phyloP scores from a whole-genome alignment of 148 eudicot genomes.

The Rhododendron griersonianum region DNA sequence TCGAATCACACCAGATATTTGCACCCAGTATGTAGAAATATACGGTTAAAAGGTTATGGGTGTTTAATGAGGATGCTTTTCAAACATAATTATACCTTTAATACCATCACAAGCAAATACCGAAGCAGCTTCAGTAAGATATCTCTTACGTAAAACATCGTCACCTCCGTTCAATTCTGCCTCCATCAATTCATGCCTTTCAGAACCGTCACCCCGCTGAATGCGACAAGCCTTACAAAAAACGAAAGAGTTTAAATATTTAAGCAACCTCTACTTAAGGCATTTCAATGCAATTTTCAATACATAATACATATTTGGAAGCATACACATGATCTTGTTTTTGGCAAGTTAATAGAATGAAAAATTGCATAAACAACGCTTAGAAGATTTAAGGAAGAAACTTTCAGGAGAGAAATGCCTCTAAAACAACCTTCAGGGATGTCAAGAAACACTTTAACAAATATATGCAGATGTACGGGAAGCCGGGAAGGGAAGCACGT shows the following conservation, averaged over 20 bases:
- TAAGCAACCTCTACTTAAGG: background rate
- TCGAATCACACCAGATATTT: background rate
- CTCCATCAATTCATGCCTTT: conserved; percentile 42
- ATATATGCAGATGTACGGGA: background rate
- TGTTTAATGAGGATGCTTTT: background rate
- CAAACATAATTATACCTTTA: conserved; percentile 43
- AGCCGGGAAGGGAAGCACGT: background rate
- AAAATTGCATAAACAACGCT: background rate
- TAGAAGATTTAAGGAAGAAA: background rate
- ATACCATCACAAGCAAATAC: conserved; percentile 36
- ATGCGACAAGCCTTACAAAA: conserved; percentile 65
- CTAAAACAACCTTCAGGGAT: background rate
- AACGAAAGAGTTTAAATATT: conserved; percentile 7
- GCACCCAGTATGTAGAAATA: background rate
- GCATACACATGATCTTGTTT: background rate
- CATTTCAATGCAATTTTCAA: background rate
- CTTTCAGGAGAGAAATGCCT: background rate
- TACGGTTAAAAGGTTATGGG: background rate
- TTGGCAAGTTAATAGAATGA: background rate
- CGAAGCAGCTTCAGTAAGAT: conserved; percentile 48
- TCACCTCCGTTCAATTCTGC: conserved; percentile 42
- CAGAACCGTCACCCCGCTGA: conserved; percentile 59
- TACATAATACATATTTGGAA: background rate
- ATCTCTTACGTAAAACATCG: conserved; percentile 44
- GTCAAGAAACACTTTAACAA: background rate